These are phyloP conservation scores for Aristolochia contorta DNA, from an alignment of 164 flowering plant genomes.

Conservation along the genomic window DNA sequence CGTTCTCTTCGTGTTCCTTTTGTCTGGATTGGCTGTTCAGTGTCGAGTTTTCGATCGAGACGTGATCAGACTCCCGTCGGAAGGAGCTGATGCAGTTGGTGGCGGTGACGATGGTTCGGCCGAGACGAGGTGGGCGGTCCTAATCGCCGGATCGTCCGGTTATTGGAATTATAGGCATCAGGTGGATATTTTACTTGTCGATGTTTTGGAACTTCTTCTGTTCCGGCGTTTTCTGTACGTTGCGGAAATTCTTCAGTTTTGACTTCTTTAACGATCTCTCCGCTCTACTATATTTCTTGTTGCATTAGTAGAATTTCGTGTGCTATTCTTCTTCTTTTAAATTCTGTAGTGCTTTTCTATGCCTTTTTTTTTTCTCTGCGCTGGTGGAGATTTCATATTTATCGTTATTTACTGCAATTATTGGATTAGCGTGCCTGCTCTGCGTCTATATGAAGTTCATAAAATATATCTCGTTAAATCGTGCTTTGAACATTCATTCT, in stretches of 20 bases:
- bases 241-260: background rate
- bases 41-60: background rate
- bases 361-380: no score
- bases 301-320: no score
- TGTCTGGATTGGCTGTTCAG: background rate
- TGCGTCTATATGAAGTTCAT: no score
- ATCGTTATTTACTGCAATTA: no score
- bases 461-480: no score
- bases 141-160: conserved; percentile 68
- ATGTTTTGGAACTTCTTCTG: background rate
- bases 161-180: conserved; percentile 75
- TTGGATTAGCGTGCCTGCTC: no score
- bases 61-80: conserved; percentile 9
- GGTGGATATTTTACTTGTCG: conserved; percentile 22
- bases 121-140: conserved; percentile 73
- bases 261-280: background rate
- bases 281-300: no score
- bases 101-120: conserved; percentile 17
- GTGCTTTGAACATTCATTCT: no score
- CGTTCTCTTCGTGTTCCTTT: background rate
- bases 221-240: background rate
- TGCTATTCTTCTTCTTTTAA: no score
- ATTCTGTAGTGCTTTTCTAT: no score
- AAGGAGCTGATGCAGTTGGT: background rate
- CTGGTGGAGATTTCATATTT: no score